Percentiles rank a stretch among this genome's conserved stretches.
Evolutionary conservation across 305 asterid species (phyloP).

Genomic region (Fraxinus ornus): DNA sequence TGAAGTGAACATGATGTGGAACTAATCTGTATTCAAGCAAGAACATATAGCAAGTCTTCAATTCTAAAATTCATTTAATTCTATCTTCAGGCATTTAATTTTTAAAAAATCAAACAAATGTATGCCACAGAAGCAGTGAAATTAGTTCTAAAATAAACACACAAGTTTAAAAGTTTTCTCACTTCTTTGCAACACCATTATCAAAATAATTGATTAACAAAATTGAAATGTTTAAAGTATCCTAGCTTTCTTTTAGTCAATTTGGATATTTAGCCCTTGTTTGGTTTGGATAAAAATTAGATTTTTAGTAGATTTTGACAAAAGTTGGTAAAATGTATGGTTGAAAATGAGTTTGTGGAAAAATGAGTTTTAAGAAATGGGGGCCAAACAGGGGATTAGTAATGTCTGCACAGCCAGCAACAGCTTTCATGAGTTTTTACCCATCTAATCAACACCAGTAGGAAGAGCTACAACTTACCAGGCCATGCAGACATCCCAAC

Average conservation of each 20-base stretch:
- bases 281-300: slow-evolving; percentile 6
- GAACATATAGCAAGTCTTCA: slow-evolving; percentile 9
- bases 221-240: not conserved
- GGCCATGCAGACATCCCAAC: slow-evolving; percentile 96
- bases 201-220: slow-evolving; percentile 8
- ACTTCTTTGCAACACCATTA: slow-evolving; percentile 1
- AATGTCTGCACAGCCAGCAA: slow-evolving; percentile 9
- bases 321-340: not conserved
- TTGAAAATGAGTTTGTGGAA: not conserved
- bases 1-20: slow-evolving; percentile 15
- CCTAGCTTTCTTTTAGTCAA: slow-evolving; percentile 9
- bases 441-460: slow-evolving; percentile 26
- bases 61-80: slow-evolving; percentile 14
- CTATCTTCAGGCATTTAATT: slow-evolving; percentile 7
- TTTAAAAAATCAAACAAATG: slow-evolving; percentile 9
- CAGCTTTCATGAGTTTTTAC: slow-evolving; percentile 18
- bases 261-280: slow-evolving; percentile 3
- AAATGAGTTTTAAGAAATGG: not conserved
- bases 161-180: not conserved
- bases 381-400: not conserved
- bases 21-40: slow-evolving; percentile 15
- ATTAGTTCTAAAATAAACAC: slow-evolving; percentile 1
- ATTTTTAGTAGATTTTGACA: not conserved
- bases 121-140: not conserved
- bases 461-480: slow-evolving; percentile 51